These are phyloP conservation scores for Penicillium mononematosum DNA, from an alignment of 495 filamentous ascomycete genomes.

Conservation along the genomic window DNA sequence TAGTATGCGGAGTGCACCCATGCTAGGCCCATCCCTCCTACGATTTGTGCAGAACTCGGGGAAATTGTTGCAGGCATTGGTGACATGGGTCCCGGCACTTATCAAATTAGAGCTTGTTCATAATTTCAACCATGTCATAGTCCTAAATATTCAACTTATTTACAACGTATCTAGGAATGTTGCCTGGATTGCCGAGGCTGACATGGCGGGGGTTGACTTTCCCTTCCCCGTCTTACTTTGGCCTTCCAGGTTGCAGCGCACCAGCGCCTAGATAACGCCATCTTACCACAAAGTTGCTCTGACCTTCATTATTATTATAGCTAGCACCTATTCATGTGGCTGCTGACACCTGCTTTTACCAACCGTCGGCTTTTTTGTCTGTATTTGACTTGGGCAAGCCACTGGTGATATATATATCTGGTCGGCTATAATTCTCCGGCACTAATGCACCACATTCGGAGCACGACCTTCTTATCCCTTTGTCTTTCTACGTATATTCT, in stretches of 20 bases:
- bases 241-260: slow-evolving; percentile 2
- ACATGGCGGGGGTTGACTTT: background rate
- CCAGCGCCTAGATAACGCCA: slow-evolving; percentile 19
- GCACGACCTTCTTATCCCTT: slow-evolving; percentile 10
- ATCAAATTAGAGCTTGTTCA: background rate
- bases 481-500: background rate
- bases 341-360: background rate
- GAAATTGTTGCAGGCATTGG: slow-evolving; percentile 4
- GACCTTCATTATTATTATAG: background rate
- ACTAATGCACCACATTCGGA: background rate
- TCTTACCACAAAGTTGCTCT: slow-evolving; percentile 5
- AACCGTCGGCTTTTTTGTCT: background rate
- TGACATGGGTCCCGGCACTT: background rate
- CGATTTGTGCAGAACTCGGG: slow-evolving; percentile 8
- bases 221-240: background rate
- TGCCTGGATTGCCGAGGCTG: slow-evolving; percentile 5
- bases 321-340: background rate
- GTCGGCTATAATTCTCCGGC: background rate
- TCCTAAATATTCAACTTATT: background rate
- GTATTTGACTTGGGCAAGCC: background rate
- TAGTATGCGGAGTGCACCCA: slow-evolving; percentile 32
- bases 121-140: background rate
- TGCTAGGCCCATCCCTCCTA: slow-evolving; percentile 2
- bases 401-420: slow-evolving; percentile 6
- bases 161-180: background rate